phyloP scores from a whole-genome alignment of 352 stramenopile species.

The Phytopythium oedochilum region DNA sequence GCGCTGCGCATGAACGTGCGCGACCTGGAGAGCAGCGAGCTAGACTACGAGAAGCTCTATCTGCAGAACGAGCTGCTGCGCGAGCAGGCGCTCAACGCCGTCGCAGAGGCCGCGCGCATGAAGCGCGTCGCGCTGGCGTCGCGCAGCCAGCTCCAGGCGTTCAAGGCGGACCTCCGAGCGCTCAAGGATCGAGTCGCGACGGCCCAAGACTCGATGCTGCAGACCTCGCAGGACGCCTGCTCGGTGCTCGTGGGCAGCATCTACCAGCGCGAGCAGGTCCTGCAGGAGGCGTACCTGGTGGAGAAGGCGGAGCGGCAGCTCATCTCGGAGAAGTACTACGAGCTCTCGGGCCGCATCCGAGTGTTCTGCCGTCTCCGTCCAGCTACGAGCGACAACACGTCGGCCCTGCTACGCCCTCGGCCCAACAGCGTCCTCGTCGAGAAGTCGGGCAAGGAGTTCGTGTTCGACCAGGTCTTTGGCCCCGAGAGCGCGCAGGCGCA shows the following conservation, averaged over 20 bases:
- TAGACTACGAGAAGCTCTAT: constrained; percentile 44
- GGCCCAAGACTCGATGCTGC: constrained; percentile 24
- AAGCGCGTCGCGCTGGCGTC: constrained; percentile 27
- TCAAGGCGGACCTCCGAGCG: constrained; percentile 32
- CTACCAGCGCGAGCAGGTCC: constrained; percentile 37
- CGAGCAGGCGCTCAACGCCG: constrained; percentile 40
- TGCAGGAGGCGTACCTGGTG: constrained; percentile 61
- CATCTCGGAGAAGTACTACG: constrained; percentile 88
- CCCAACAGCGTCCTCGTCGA: constrained; percentile 88
- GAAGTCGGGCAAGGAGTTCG: constrained; percentile 90
- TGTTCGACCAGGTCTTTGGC: constrained; percentile 97
- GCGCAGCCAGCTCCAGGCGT: constrained; percentile 20
- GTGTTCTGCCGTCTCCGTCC: constrained; percentile 91
- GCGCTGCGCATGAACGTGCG: constrained; percentile 39
- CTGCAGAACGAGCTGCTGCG: constrained; percentile 64
- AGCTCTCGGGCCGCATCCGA: constrained; percentile 91
- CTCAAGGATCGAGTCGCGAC: constrained; percentile 37
- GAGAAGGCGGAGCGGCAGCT: constrained; percentile 74
- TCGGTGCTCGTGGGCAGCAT: constrained; percentile 37
- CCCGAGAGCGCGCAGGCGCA: constrained; percentile 86
- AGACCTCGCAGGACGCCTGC: constrained; percentile 37
- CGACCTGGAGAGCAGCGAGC: constrained; percentile 38
- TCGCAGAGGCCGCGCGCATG: constrained; percentile 37
- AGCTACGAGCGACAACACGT: not conserved
- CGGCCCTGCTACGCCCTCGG: constrained; percentile 72